phyloP scores from a whole-genome alignment of 2,329 filamentous ascomycete species.

The Aspergillus fumigatus region DNA sequence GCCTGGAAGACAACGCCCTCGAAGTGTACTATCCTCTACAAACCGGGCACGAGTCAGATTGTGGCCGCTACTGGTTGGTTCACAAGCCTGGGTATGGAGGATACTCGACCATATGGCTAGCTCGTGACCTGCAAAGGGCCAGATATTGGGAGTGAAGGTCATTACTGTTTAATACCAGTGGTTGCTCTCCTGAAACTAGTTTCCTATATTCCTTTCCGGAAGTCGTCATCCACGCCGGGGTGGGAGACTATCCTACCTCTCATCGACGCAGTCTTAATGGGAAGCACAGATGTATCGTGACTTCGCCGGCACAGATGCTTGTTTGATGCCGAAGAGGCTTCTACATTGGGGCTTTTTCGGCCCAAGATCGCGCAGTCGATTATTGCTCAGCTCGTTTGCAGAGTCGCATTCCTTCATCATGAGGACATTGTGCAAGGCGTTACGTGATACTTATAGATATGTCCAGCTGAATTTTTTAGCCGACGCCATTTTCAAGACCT shows the following conservation, averaged over 20 bases:
- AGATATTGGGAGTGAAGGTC: slow-evolving; percentile 34
- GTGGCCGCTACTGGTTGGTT: slow-evolving; percentile 11
- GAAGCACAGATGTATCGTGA: slow-evolving; percentile 19
- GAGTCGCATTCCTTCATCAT: slow-evolving; percentile 20
- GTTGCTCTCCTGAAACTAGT: slow-evolving; percentile 5
- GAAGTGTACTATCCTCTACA: slow-evolving; percentile 4
- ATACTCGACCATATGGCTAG: slow-evolving; percentile 35
- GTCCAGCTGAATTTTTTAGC: slow-evolving; percentile 1
- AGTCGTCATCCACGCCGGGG: slow-evolving; percentile 3
- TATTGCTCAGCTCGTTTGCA: slow-evolving; percentile 18
- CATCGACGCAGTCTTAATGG: slow-evolving; percentile 26
- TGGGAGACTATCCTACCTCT: slow-evolving; percentile 12
- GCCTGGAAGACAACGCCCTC: slow-evolving; percentile 6
- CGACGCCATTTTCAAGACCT: slow-evolving; percentile 17
- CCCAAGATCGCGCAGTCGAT: slow-evolving; percentile 18
- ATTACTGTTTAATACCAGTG: slow-evolving; percentile 24
- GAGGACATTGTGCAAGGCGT: slow-evolving; percentile 21
- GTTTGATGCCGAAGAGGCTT: slow-evolving; percentile 19
- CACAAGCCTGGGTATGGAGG: slow-evolving; percentile 14
- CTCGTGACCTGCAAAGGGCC: slow-evolving; percentile 18
- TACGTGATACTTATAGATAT: slow-evolving; percentile 10
- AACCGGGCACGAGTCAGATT: slow-evolving; percentile 7
- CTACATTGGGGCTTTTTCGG: slow-evolving; percentile 13
- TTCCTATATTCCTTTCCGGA: slow-evolving; percentile 8
- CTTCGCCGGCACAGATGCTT: slow-evolving; percentile 15